These are phyloP conservation scores for Inga leiocalycina DNA, from an alignment of 306 rosid genomes.

Conservation along the genomic window DNA sequence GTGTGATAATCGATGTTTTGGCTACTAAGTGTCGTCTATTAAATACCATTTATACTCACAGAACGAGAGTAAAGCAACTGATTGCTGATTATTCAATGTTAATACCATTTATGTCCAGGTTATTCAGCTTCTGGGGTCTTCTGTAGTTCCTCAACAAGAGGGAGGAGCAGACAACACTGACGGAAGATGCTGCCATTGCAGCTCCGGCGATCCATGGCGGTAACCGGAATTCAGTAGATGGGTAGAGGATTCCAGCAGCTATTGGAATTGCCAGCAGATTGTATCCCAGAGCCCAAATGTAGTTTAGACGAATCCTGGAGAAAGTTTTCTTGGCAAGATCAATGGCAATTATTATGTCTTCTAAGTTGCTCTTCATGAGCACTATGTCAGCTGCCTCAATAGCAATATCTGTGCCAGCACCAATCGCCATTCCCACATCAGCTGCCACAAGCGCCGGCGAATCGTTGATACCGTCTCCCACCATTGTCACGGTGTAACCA, in stretches of 20 bases:
- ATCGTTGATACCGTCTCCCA: constrained; percentile 87
- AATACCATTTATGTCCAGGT: constrained; percentile 52
- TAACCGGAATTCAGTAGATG: constrained; percentile 58
- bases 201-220: constrained; percentile 93
- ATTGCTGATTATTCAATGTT: constrained; percentile 36
- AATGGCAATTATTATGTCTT: constrained; percentile 79
- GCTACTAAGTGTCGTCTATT: not conserved
- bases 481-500: constrained; percentile 73
- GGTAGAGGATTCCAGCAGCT: constrained; percentile 70
- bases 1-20: not conserved
- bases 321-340: constrained; percentile 72
- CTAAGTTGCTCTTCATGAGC: constrained; percentile 76
- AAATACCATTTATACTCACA: not conserved
- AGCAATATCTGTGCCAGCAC: constrained; percentile 84
- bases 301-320: constrained; percentile 62
- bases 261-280: constrained; percentile 74
- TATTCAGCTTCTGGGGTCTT: constrained; percentile 63
- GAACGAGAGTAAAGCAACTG: not conserved
- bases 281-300: constrained; percentile 81
- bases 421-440: constrained; percentile 86
- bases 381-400: constrained; percentile 91
- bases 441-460: constrained; percentile 86
- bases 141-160: constrained; percentile 59
- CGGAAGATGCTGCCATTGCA: constrained; percentile 91
- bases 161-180: constrained; percentile 78